Base-by-base conservation (phyloP, 345 rosid species). In the Syzygium aqueum region DNA sequence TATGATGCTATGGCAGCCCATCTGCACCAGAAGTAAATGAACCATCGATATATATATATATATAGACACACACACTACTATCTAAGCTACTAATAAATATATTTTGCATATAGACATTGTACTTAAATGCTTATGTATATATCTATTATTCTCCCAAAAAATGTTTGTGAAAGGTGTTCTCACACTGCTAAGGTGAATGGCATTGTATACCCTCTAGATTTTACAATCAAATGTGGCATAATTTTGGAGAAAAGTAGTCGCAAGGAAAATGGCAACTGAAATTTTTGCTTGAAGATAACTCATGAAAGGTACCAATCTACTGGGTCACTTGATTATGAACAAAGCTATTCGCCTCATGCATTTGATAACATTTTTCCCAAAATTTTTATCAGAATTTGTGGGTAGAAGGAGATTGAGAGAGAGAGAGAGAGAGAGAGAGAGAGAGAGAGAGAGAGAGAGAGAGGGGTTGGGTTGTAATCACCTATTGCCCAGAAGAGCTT, bases 1-100 rank as follows among this genome's bases (percentile, higher is more conserved):
- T 92, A 92, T 19, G 93, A 92, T 16, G 93, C 93, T 87, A 92
- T 92, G 86, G 93, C 92, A 57, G 93, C 93, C 93, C 93, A 92
- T 88, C 93, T 92, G 87, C 91, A 87, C 40, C 49, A 33, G n/a
- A 85, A 84, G 59, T 85, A 40, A 85, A 85, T 19, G 49, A 19
- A 19, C 86, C 77, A 57, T 85, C 46, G 30, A 40, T 40, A 30
- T 53, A 11, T 33, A 52, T 30, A 73, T 3, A n/a, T n/a, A n/a
- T n/a, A n/a, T n/a, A n/a, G n/a, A n/a, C n/a, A n/a, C n/a, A 33
- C 37, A 46, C 4, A 73, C 49, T 37, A 73, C 61, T 9, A 52
- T 84, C 59, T 37, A 84, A 52, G 59, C 37, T 84, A 27, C 27
- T n/a, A 51, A 6, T 16, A 84, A 84, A 52, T 52, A 51, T 25